Evolutionary conservation across 225 moss, liverwort and hornwort species (phyloP), one percentile per base, ranked within the genome.

Genomic region (Pseudoscleropodium purum): DNA sequence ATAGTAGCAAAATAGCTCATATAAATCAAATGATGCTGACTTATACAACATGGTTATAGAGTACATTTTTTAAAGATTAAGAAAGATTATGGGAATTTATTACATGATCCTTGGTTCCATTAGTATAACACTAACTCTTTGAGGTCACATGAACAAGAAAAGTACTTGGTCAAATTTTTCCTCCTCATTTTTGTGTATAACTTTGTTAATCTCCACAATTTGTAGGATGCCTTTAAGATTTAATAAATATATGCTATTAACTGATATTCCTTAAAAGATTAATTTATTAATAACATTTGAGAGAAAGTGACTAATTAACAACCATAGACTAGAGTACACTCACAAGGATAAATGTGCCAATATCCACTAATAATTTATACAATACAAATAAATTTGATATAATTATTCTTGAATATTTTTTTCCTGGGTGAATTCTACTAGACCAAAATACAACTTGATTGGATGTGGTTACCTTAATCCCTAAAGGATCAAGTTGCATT

Each of bases 121-220:
- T 19, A 49, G 11, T 33, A 49, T 19, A 49, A 18, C 12, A 49
- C 49, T 19, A 75, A 12, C 4, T 47, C 4, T 11, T 1, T 19
- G 10, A 31, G 47, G 47, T 49, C 4, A 12, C 2, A 49, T 49
- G 18, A 75, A 18, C 4, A 75, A 47, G 4, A 18, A 7, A 30
- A 30, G 2, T 18, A 1, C 0, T 47, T 30, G 0, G 4, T 30
- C 47, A 17, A 29, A 4, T 19, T 30, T 75, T 31, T 19, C 69
- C 4, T 68, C 37, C 0, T 47, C 3, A 11, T 18, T 19, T 49
- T 75, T 33, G 4, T 31, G 1, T 31, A 20, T 0, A 0, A 29
- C 15, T 43, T 75, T 49, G 7, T 49, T 49, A 8, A 76, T 34
- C 7, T 3, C 4, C 0, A 76, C 13, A 51, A 20, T 76, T 75